These are phyloP conservation scores for Candida maesae DNA, from an alignment of 805 yeast genomes.

Conservation along the genomic window DNA sequence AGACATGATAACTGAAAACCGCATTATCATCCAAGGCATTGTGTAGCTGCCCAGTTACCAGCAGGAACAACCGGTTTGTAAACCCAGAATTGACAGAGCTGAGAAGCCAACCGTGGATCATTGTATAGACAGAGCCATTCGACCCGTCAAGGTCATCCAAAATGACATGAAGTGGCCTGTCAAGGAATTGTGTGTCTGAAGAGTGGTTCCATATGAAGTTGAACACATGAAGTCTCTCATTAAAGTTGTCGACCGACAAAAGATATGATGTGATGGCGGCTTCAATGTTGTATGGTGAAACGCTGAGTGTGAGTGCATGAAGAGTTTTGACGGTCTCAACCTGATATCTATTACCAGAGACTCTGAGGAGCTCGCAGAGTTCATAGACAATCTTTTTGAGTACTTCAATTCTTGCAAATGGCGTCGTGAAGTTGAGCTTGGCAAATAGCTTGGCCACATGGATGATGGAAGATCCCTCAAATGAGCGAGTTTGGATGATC, in stretches of 20 bases:
- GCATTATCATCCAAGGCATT: constrained; percentile 55
- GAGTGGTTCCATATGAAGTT: constrained; percentile 75
- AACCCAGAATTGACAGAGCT: constrained; percentile 47
- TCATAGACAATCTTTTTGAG: constrained; percentile 19
- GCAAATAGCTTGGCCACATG: constrained; percentile 31
- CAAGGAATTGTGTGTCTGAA: constrained; percentile 43
- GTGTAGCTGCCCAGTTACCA: constrained; percentile 53
- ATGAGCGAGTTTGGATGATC: constrained; percentile 18
- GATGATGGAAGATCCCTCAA: constrained; percentile 20
- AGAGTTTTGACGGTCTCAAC: constrained; percentile 67
- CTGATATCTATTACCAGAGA: constrained; percentile 46
- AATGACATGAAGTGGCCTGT: constrained; percentile 61
- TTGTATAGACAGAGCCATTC: constrained; percentile 39
- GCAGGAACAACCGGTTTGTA: constrained; percentile 55
- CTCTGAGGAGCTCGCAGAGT: constrained; percentile 17
- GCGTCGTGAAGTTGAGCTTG: constrained; percentile 25
- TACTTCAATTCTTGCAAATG: constrained; percentile 22
- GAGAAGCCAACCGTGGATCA: constrained; percentile 47
- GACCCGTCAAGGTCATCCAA: constrained; percentile 56
- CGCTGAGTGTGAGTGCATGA: constrained; percentile 54
- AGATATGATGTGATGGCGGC: constrained; percentile 65
- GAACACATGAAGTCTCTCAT: constrained; percentile 49
- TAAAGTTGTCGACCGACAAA: constrained; percentile 34
- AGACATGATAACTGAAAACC: constrained; percentile 58
- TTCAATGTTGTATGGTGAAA: constrained; percentile 56